phyloP scores from a whole-genome alignment of 108 stramenopile species.

The Discostella stelligeroides region DNA sequence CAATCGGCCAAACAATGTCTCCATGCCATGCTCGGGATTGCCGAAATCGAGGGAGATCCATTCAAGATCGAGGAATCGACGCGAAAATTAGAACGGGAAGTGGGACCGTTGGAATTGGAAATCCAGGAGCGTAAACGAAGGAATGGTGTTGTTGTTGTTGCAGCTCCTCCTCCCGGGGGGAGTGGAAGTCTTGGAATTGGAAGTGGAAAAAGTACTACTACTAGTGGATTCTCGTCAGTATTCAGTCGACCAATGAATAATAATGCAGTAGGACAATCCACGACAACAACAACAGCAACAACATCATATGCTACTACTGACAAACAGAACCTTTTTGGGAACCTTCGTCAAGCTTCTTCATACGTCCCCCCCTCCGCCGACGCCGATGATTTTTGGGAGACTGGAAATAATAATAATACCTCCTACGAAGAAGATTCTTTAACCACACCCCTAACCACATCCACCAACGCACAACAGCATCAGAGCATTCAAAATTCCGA shows the following conservation, averaged over 20 bases:
- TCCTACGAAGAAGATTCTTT: constrained; percentile 29
- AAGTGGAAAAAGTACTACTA: constrained; percentile 7
- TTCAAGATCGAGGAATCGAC: constrained; percentile 66
- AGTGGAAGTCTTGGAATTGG: background rate
- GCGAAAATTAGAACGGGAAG: constrained; percentile 63
- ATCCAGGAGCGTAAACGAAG: constrained; percentile 42
- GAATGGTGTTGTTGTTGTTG: constrained; percentile 5
- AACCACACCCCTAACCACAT: constrained; percentile 21
- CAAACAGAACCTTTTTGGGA: constrained; percentile 33
- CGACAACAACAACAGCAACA: no score
- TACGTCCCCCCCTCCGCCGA: constrained; percentile 30
- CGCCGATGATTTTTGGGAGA: constrained; percentile 5
- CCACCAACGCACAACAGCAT: constrained; percentile 34
- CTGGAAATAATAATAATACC: constrained; percentile 18
- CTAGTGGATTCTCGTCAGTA: background rate
- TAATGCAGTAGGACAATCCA: background rate
- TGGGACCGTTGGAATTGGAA: constrained; percentile 68
- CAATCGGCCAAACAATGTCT: constrained; percentile 34
- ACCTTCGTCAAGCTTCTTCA: constrained; percentile 13
- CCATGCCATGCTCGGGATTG: constrained; percentile 76
- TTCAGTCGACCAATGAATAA: background rate
- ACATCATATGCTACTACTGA: no score
- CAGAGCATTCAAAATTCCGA: constrained; percentile 64
- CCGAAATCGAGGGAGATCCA: constrained; percentile 74
- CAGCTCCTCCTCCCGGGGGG: background rate